Evolutionary conservation across 78 protist genomes (phyloP).

Genomic region (Isochrysis galbana): DNA sequence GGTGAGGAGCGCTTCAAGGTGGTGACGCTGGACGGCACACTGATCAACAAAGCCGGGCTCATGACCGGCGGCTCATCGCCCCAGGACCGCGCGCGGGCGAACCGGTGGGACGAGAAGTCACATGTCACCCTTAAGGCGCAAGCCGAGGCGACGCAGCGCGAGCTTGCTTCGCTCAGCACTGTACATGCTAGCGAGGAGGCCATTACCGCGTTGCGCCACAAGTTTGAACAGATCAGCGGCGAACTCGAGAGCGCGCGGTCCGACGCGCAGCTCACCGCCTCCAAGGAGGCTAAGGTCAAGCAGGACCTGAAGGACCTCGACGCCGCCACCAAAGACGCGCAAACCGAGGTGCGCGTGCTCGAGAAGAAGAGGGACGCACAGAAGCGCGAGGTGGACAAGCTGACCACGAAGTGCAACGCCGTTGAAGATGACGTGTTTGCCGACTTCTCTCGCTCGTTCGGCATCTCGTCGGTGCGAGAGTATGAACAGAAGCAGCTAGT

Average conservation of each 20-base stretch:
- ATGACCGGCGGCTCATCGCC: constrained; percentile 84
- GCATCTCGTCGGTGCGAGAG: constrained; percentile 68
- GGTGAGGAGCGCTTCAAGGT: constrained; percentile 35
- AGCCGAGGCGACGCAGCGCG: background rate
- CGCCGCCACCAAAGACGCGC: background rate
- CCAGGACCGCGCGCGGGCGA: background rate
- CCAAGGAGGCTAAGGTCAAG: background rate
- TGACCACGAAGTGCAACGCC: background rate
- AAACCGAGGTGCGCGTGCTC: background rate
- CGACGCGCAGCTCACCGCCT: background rate
- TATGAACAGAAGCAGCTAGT: constrained; percentile 62
- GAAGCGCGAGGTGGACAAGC: background rate
- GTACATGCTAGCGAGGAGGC: background rate
- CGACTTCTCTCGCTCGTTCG: constrained; percentile 55
- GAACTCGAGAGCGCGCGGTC: background rate
- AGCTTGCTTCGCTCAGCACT: background rate
- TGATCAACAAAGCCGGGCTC: constrained; percentile 83
- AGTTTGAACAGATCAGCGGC: background rate
- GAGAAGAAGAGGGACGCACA: background rate
- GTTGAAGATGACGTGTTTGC: constrained; percentile 35
- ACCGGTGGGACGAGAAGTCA: constrained; percentile 15
- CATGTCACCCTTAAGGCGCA: background rate
- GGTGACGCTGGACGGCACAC: constrained; percentile 88
- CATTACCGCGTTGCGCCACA: background rate
- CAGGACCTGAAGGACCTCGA: background rate